phyloP scores from a whole-genome alignment of 2,329 filamentous ascomycete genomes.

The Hypocrella siamensis region DNA sequence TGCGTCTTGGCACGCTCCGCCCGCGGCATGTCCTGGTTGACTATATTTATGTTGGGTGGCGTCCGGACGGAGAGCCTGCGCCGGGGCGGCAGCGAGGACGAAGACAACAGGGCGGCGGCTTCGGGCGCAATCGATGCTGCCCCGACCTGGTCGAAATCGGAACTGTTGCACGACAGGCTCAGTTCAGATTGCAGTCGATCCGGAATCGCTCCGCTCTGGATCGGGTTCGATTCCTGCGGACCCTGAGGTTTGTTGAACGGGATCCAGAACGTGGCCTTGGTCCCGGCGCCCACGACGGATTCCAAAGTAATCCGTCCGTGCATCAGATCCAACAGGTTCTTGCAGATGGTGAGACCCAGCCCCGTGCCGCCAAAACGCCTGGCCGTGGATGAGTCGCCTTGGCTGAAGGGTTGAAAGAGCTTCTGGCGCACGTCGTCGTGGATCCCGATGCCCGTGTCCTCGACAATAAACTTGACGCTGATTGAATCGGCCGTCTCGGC shows the following conservation, averaged over 20 bases:
- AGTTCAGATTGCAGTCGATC: conserved; percentile 50
- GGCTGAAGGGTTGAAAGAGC: conserved; percentile 67
- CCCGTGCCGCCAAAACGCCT: conserved; percentile 67
- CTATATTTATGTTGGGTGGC: conserved; percentile 18
- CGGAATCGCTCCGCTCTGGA: conserved; percentile 48
- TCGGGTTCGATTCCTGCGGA: conserved; percentile 28
- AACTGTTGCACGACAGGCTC: conserved; percentile 51
- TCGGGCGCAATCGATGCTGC: conserved; percentile 22
- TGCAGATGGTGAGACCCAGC: conserved; percentile 64
- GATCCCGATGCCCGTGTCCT: conserved; percentile 71
- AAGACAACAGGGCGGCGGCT: conserved; percentile 8
- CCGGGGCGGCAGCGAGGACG: conserved; percentile 7
- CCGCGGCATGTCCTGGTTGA: conserved; percentile 32
- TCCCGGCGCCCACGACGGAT: conserved; percentile 51
- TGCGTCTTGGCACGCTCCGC: conserved; percentile 47
- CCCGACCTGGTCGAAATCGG: conserved; percentile 38
- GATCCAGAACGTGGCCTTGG: conserved; percentile 61
- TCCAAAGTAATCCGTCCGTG: conserved; percentile 56
- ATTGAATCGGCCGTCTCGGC: conserved; percentile 49
- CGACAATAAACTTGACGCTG: conserved; percentile 54
- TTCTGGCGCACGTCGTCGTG: conserved; percentile 59
- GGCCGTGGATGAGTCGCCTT: conserved; percentile 67
- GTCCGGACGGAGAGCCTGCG: conserved; percentile 19
- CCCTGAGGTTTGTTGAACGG: conserved; percentile 57
- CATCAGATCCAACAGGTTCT: conserved; percentile 69